phyloP scores from a whole-genome alignment of 805 yeast species.

The Schwanniomyces polymorphus region DNA sequence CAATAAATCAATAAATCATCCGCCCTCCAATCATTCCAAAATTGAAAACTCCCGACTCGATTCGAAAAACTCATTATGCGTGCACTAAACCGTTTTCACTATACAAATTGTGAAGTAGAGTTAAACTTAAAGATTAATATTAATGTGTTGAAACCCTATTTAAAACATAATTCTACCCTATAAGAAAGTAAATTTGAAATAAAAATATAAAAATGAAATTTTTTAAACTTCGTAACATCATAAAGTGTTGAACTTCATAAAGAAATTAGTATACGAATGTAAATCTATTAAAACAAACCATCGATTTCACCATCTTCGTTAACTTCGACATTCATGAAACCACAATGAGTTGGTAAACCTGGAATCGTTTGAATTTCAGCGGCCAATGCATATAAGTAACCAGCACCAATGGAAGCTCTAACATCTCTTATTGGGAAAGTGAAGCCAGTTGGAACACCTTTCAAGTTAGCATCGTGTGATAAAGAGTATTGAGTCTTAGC shows the following conservation, averaged over 20 bases:
- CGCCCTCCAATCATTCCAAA: neutral
- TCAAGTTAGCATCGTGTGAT: conserved; percentile 78
- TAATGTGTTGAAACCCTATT: conserved; percentile 2
- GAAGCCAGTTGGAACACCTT: conserved; percentile 82
- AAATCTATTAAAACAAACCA: conserved; percentile 57
- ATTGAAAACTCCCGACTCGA: neutral
- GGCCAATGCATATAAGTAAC: conserved; percentile 80
- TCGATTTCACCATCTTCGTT: conserved; percentile 79
- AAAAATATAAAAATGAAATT: neutral
- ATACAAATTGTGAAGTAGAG: neutral
- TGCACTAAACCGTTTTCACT: neutral
- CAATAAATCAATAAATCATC: neutral
- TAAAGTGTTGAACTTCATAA: conserved; percentile 19
- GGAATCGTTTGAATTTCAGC: conserved; percentile 88
- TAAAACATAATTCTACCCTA: neutral
- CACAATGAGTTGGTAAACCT: conserved; percentile 82
- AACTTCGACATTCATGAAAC: conserved; percentile 85
- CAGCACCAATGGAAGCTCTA: conserved; percentile 79
- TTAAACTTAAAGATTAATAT: neutral
- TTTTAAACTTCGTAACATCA: conserved; percentile 13
- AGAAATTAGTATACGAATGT: neutral
- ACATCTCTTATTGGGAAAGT: conserved; percentile 80
- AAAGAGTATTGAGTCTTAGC: conserved; percentile 86
- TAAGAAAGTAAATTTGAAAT: neutral
- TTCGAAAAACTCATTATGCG: neutral